phyloP scores from a whole-genome alignment of 805 yeast species.

The Cyberlindnera suaveolens region DNA sequence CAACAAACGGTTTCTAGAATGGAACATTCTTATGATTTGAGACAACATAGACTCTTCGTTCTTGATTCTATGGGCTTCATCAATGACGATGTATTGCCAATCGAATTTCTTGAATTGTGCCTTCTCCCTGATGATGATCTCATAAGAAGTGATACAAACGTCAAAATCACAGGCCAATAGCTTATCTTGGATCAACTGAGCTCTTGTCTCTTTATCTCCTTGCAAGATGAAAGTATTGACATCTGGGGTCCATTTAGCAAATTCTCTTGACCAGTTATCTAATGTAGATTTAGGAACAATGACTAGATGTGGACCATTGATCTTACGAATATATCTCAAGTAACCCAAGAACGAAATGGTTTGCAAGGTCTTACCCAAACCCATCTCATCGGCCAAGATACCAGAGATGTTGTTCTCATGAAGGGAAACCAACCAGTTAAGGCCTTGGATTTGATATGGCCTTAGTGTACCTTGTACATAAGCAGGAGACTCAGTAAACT shows the following conservation, averaged over 20 bases:
- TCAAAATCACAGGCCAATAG: slow-evolving; percentile 61
- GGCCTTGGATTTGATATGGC: slow-evolving; percentile 74
- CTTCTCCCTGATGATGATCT: slow-evolving; percentile 72
- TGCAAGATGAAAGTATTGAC: slow-evolving; percentile 63
- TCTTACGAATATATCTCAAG: slow-evolving; percentile 51
- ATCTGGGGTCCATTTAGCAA: slow-evolving; percentile 75
- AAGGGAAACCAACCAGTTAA: slow-evolving; percentile 70
- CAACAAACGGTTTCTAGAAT: slow-evolving; percentile 60
- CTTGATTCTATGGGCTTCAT: slow-evolving; percentile 80
- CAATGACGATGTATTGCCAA: slow-evolving; percentile 75
- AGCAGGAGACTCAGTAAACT: slow-evolving; percentile 80
- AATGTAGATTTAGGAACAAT: slow-evolving; percentile 77
- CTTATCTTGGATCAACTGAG: slow-evolving; percentile 42
- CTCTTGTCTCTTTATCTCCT: slow-evolving; percentile 68
- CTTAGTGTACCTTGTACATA: slow-evolving; percentile 60
- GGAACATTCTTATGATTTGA: slow-evolving; percentile 68
- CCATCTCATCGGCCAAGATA: slow-evolving; percentile 83
- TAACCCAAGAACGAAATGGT: slow-evolving; percentile 68
- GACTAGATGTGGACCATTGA: slow-evolving; percentile 68
- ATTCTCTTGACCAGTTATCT: slow-evolving; percentile 77
- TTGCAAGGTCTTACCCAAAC: slow-evolving; percentile 75
- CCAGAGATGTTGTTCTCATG: slow-evolving; percentile 67
- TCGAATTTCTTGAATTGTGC: slow-evolving; percentile 56
- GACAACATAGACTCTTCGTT: slow-evolving; percentile 58
- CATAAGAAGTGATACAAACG: slow-evolving; percentile 57